Evolutionary conservation across 768 basidiomycete species (phyloP).

Genomic region (Xerocomellus chrysenteron): DNA sequence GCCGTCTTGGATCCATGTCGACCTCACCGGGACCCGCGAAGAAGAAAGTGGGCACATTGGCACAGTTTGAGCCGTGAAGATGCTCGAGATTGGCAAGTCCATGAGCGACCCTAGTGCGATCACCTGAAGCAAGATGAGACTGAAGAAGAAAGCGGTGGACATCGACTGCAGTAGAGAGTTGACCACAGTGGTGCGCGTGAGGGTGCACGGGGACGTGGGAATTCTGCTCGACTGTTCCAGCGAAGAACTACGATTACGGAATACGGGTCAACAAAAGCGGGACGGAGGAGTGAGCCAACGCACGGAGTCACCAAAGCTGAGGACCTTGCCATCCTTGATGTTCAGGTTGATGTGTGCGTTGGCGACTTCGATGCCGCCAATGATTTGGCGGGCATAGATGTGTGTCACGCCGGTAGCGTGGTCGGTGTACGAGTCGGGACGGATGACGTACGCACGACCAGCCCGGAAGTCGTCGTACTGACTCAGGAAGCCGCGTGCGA

Average conservation of each 20-base stretch:
- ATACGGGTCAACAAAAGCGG: slow-evolving; percentile 8
- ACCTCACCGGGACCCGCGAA: slow-evolving; percentile 24
- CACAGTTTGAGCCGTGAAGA: slow-evolving; percentile 59
- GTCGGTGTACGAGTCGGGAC: slow-evolving; percentile 88
- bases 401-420: slow-evolving; percentile 82
- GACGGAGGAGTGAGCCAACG: slow-evolving; percentile 26
- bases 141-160: slow-evolving; percentile 33
- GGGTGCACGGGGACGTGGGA: slow-evolving; percentile 39
- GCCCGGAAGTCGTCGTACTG: slow-evolving; percentile 37
- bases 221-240: slow-evolving; percentile 43
- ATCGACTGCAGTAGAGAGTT: slow-evolving; percentile 36
- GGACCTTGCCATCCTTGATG: slow-evolving; percentile 75
- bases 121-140: slow-evolving; percentile 2
- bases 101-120: slow-evolving; percentile 13
- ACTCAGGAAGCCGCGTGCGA: slow-evolving; percentile 62
- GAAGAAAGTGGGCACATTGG: slow-evolving; percentile 32
- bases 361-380: slow-evolving; percentile 84
- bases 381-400: slow-evolving; percentile 80
- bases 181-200: slow-evolving; percentile 55
- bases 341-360: slow-evolving; percentile 95
- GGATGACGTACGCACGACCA: slow-evolving; percentile 53
- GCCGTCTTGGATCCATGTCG: slow-evolving; percentile 43
- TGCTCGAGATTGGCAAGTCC: slow-evolving; percentile 38
- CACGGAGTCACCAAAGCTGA: slow-evolving; percentile 89
- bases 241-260: slow-evolving; percentile 60